A percentile compares a stretch with the other conserved stretches of the same genome.
Conservation (phyloP, 2,329 filamentous ascomycete genomes). For the Fusarium lyarnte region DNA sequence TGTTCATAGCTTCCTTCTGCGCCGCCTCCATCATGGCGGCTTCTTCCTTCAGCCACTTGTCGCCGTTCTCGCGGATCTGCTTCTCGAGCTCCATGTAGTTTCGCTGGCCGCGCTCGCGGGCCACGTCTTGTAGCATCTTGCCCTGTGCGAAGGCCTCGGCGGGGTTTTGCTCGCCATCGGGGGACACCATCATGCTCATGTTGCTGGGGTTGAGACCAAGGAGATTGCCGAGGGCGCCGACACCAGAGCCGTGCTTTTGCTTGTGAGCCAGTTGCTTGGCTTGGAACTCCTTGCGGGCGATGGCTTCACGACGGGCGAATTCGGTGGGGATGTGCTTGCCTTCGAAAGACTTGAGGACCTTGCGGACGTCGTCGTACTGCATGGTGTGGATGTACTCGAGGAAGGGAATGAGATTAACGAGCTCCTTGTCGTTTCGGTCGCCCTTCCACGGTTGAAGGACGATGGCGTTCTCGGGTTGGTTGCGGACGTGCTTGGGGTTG, state of each 20-base stretch:
- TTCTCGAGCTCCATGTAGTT: conserved; percentile 90
- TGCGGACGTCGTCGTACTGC: conserved; percentile 87
- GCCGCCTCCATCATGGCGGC: conserved; percentile 86
- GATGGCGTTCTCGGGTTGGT: conserved; percentile 97
- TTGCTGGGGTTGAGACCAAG: conserved; percentile 80
- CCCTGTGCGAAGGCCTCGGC: conserved; percentile 85
- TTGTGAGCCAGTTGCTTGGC: conserved; percentile 77
- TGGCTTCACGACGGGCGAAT: conserved; percentile 87
- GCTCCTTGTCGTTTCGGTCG: conserved; percentile 81
- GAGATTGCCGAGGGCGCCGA: conserved; percentile 75
- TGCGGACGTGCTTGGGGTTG: conserved; percentile 79
- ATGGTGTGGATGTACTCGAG: conserved; percentile 97
- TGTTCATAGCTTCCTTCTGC: conserved; percentile 90
- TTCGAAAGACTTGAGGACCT: conserved; percentile 86
- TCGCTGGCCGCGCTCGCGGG: conserved; percentile 88
- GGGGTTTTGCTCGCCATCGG: conserved; percentile 75
- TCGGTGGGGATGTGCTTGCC: conserved; percentile 90
- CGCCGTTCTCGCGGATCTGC: conserved; percentile 91
- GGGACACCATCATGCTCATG: conserved; percentile 68
- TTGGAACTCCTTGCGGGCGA: conserved; percentile 85
- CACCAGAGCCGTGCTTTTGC: conserved; percentile 64
- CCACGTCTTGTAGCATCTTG: conserved; percentile 97
- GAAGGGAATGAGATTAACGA: conserved; percentile 92
- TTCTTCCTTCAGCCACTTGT: conserved; percentile 96
- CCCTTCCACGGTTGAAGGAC: conserved; percentile 91